These are phyloP conservation scores for Blastobotrys americana DNA, from an alignment of 805 yeast species.

Conservation along the genomic window DNA sequence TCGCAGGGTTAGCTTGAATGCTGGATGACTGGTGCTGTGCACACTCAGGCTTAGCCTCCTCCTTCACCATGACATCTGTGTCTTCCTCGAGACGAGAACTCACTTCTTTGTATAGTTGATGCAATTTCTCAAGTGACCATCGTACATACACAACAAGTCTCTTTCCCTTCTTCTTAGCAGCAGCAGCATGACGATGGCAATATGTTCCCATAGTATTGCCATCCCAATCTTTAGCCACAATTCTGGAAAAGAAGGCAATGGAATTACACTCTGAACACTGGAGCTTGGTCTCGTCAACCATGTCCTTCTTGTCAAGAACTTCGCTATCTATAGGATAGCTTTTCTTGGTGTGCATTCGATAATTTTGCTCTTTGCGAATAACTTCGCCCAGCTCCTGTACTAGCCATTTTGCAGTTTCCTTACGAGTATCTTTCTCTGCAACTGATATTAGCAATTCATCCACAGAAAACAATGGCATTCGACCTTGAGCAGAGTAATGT, in stretches of 20 bases:
- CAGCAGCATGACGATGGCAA: not conserved
- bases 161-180: not conserved
- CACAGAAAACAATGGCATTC: conserved; percentile 32
- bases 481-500: conserved; percentile 24
- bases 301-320: conserved; percentile 7
- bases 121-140: not conserved
- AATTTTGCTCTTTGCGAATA: conserved; percentile 7
- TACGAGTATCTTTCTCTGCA: conserved; percentile 14
- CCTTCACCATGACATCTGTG: too few relatives aligned
- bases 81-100: not conserved
- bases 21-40: too few relatives aligned
- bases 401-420: conserved; percentile 21
- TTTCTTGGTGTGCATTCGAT: conserved; percentile 4
- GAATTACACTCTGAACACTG: conserved; percentile 21
- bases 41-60: too few relatives aligned
- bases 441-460: conserved; percentile 27
- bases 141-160: not conserved
- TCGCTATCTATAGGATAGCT: conserved; percentile 1
- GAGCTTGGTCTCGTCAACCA: conserved; percentile 17
- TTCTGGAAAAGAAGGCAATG: conserved; percentile 20
- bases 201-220: conserved; percentile 1
- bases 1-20: too few relatives aligned
- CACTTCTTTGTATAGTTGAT: not conserved
- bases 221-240: conserved; percentile 11
- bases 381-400: conserved; percentile 12